phyloP scores from a whole-genome alignment of 345 rosid species.

The Xanthoceras sorbifolium region DNA sequence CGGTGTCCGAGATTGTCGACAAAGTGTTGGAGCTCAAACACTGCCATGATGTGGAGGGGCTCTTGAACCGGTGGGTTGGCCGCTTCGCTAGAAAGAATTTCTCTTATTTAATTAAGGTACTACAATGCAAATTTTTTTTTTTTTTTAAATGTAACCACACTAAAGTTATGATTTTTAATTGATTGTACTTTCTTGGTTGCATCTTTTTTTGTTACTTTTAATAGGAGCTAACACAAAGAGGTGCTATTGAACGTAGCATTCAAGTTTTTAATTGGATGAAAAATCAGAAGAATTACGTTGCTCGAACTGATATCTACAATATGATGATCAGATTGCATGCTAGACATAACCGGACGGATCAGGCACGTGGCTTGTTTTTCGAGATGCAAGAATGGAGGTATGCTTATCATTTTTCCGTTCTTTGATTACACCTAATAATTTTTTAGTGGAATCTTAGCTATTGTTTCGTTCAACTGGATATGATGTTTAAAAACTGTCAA shows the following conservation, averaged over 20 bases:
- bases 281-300: constrained; percentile 73
- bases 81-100: constrained; percentile 84
- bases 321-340: constrained; percentile 88
- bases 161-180: neutral
- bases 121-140: neutral
- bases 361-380: constrained; percentile 91
- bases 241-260: constrained; percentile 65
- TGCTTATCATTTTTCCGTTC: constrained; percentile 13
- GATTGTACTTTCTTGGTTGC: neutral
- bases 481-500: neutral
- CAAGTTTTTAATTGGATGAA: constrained; percentile 82
- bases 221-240: constrained; percentile 78
- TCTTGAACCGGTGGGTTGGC: constrained; percentile 85
- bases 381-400: constrained; percentile 98
- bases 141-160: neutral
- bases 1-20: constrained; percentile 66
- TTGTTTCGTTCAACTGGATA: neutral
- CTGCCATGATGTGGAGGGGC: constrained; percentile 53
- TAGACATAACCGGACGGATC: constrained; percentile 72
- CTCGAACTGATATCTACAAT: constrained; percentile 80
- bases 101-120: constrained; percentile 66
- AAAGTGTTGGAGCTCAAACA: constrained; percentile 55
- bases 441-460: neutral
- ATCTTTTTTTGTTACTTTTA: constrained; percentile 17
- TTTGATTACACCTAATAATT: neutral